A percentile compares a stretch with the other conserved stretches of the same genome.
Conservation (phyloP, 257 asterid species). For the Nyctanthes arbortristis region DNA sequence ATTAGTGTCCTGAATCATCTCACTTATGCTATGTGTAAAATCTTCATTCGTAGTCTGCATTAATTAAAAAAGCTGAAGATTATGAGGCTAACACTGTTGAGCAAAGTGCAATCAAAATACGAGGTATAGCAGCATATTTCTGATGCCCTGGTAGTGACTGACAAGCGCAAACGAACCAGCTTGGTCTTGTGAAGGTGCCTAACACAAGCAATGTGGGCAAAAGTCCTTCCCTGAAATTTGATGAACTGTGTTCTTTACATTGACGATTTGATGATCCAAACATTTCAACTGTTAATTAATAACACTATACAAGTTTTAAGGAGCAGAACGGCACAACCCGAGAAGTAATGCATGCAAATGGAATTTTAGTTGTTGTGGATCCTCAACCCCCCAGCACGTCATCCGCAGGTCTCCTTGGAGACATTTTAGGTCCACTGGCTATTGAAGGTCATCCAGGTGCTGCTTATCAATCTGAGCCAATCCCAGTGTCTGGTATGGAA, state of each 20-base stretch:
- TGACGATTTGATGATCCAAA: conserved; percentile 6
- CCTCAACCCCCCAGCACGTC: conserved; percentile 64
- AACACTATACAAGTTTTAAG: conserved; percentile 38
- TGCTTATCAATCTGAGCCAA: conserved; percentile 49
- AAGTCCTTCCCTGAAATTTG: conserved; percentile 29
- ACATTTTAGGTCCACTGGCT: conserved; percentile 76
- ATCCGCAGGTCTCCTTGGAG: conserved; percentile 86
- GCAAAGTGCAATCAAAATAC: conserved; percentile 91
- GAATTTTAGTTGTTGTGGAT: conserved; percentile 68
- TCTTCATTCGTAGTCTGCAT: conserved; percentile 61
- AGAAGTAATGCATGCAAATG: conserved; percentile 59
- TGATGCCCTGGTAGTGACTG: conserved; percentile 77
- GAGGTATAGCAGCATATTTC: conserved; percentile 84
- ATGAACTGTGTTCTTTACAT: conserved; percentile 13
- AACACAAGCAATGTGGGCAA: conserved; percentile 55
- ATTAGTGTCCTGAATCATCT: conserved; percentile 12
- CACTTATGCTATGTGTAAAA: conserved; percentile 15
- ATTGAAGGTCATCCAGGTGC: conserved; percentile 68
- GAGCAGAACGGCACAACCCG: conserved; percentile 49
- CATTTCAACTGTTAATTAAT: conserved; percentile 24
- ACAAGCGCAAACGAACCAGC: conserved; percentile 68
- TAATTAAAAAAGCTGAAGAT: conserved; percentile 81
- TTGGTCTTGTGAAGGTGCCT: conserved; percentile 82
- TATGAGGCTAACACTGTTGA: conserved; percentile 91
- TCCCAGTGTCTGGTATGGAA: conserved; percentile 42